Percentiles rank a stretch among this genome's conserved stretches.
Evolutionary conservation across 306 rosid species (phyloP).

Genomic region (Hylodesmum podocarpum): DNA sequence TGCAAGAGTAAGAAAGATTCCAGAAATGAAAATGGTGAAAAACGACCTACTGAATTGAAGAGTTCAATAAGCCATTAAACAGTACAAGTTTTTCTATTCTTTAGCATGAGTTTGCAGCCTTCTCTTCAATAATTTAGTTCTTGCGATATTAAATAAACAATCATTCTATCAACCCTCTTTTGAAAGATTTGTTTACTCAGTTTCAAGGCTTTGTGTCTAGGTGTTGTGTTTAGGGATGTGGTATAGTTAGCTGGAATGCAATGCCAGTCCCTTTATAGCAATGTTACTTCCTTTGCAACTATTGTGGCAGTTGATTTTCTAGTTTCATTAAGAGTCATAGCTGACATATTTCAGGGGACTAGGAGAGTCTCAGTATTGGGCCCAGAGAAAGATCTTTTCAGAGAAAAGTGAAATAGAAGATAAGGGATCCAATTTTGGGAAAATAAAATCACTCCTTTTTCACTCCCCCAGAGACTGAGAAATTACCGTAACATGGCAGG

Average conservation of each 20-base stretch:
- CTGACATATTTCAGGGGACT: background rate
- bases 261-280: background rate
- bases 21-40: background rate
- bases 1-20: slow-evolving; percentile 34
- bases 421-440: background rate
- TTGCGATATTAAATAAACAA: background rate
- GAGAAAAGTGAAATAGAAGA: background rate
- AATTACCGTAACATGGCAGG: slow-evolving; percentile 91
- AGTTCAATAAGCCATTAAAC: background rate
- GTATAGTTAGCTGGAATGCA: background rate
- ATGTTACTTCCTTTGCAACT: slow-evolving; percentile 10
- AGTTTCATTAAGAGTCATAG: background rate
- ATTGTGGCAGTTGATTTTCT: background rate
- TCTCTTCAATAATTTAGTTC: background rate
- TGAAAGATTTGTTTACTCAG: background rate
- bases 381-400: background rate
- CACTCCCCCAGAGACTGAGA: slow-evolving; percentile 22
- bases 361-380: background rate
- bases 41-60: background rate
- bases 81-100: background rate
- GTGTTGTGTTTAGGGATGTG: background rate
- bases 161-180: background rate
- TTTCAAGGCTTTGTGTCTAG: background rate
- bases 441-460: slow-evolving; percentile 4
- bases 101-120: background rate